Conservation (phyloP, 192 early-diverging fungal species). For the Spinellus fusiger region DNA sequence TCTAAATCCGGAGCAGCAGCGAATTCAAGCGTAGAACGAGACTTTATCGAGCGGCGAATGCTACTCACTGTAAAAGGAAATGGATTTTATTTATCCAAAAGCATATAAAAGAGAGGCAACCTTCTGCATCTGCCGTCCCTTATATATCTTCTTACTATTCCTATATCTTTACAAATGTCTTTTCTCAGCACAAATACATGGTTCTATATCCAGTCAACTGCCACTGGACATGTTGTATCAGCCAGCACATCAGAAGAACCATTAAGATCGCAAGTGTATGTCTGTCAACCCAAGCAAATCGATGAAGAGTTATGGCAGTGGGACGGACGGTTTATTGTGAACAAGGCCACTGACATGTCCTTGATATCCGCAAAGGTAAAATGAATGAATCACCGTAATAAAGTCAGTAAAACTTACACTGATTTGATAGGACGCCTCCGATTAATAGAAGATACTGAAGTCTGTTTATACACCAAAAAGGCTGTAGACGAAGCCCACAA, state of each 20-base stretch:
- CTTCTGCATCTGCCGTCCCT: background rate
- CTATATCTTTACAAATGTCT: background rate
- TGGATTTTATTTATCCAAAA: background rate
- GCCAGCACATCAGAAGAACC: background rate
- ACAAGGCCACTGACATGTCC: conserved; percentile 21
- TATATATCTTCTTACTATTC: background rate
- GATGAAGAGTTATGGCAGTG: conserved; percentile 27
- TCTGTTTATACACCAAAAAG: conserved; percentile 20
- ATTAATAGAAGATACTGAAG: conserved; percentile 34
- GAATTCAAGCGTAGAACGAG: background rate
- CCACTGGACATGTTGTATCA: conserved; percentile 14
- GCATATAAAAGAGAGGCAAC: background rate
- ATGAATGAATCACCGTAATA: background rate
- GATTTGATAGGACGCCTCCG: conserved; percentile 25
- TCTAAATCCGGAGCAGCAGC: background rate
- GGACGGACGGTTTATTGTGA: conserved; percentile 20
- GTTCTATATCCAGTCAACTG: conserved; percentile 22
- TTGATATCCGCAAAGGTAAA: conserved; percentile 34
- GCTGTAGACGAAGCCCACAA: conserved; percentile 11
- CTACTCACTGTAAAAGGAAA: background rate
- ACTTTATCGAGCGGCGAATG: background rate
- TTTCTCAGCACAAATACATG: background rate
- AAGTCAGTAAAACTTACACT: background rate
- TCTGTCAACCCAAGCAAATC: conserved; percentile 2
- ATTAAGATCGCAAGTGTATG: conserved; percentile 21